Evolutionary conservation across 306 rosid genomes (phyloP), one percentile per base, ranked within the genome.

Genomic region (Ochetophila trinervis): DNA sequence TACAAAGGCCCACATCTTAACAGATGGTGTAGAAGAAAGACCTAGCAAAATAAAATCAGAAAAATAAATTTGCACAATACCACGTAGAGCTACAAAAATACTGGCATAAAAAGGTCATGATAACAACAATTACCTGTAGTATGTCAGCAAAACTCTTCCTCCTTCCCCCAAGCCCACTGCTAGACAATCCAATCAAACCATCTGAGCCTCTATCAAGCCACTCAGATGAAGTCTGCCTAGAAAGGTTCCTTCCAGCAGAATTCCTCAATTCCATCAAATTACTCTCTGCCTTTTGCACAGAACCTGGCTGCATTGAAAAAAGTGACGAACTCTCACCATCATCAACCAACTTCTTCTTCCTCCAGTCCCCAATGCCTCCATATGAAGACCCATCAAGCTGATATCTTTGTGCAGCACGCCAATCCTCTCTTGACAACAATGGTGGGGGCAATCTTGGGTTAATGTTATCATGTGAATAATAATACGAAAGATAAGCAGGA

Each of bases 361-460:
- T 86, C 98, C 84, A 74, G 78, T 84, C 89, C 67, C 88, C 91
- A 66, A 37, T 64, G 50, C 86, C 87, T 52, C 85, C 89, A 21
- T 72, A 62, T 8, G 85, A 74, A 66, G 88, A 76, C 42, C 91
- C 97, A 4, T 87, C 79, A 1, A 18, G 76, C 70, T 87, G 99
- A 82, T 87, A 87, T 80, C 99, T 85, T 72, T 83, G 97, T 13
- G 99, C 88, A 61, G 76, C 80, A 67, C 99, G 95, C 97, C 99
- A 87, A 72, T 93, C 99, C 84, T 93, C 99, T 69, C 85, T 93
- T 0, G 99, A 90, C 84, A 87, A 57, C 80, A 83, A 76, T 0
- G 98, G 99, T 2, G 91, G 99, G 23, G 99, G 97, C 63, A 87
- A 69, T 70, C 99, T 83, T 3, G 97, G 99, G 83, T 93, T 93